Evolutionary conservation across 768 basidiomycete genomes (phyloP).

Genomic region (Leccinum olivaceopallidum): DNA sequence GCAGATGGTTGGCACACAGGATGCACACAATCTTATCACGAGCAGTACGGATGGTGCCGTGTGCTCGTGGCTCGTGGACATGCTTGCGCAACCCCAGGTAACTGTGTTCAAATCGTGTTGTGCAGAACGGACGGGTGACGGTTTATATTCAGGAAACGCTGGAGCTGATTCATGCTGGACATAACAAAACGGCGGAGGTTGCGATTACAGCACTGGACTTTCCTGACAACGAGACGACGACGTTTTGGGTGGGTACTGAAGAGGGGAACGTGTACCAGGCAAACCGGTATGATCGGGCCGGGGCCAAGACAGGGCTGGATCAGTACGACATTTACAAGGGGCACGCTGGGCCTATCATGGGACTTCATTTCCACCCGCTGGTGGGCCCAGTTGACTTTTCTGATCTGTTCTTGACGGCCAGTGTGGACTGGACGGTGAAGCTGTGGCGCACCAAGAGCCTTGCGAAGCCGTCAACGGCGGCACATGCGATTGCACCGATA

Average conservation of each 20-base stretch:
- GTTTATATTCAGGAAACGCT: constrained; percentile 75
- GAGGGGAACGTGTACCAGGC: constrained; percentile 98
- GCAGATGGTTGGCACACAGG: constrained; percentile 98
- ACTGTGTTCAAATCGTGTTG: constrained; percentile 2
- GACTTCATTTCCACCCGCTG: constrained; percentile 91
- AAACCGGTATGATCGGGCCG: constrained; percentile 95
- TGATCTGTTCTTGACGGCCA: constrained; percentile 90
- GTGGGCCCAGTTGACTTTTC: constrained; percentile 92
- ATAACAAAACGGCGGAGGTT: constrained; percentile 97
- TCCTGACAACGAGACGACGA: constrained; percentile 93
- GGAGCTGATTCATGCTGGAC: constrained; percentile 83
- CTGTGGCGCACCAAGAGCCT: constrained; percentile 86
- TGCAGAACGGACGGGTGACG: constrained; percentile 1
- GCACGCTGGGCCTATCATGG: constrained; percentile 92
- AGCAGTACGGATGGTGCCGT: constrained; percentile 97
- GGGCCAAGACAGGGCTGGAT: constrained; percentile 94
- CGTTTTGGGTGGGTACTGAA: constrained; percentile 98
- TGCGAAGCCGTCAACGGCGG: constrained; percentile 67
- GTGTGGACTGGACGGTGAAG: constrained; percentile 98
- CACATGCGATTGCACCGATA: constrained; percentile 61
- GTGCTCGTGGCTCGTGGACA: constrained; percentile 97
- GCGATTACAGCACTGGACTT: constrained; percentile 93
- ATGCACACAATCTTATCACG: constrained; percentile 96
- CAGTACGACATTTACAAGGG: constrained; percentile 91
- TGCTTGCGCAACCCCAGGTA: constrained; percentile 98